Percentiles rank a stretch among this genome's conserved stretches.
These are phyloP conservation scores for Colletotrichum tofieldiae DNA, from an alignment of 2,329 filamentous ascomycete genomes.

Conservation along the genomic window DNA sequence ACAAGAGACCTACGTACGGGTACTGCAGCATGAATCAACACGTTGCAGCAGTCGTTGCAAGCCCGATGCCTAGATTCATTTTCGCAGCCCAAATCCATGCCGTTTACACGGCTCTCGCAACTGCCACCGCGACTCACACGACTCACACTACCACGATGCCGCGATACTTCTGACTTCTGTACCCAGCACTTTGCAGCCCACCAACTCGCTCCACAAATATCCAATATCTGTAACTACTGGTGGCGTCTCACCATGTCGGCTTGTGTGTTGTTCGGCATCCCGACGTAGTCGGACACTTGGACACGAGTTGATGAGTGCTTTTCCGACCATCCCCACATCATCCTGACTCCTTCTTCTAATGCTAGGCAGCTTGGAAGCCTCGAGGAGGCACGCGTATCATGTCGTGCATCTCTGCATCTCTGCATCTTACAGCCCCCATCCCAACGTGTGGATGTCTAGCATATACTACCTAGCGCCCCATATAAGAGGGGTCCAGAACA, in stretches of 20 bases:
- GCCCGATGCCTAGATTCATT: constrained; percentile 9
- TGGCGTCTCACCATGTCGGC: constrained; percentile 10
- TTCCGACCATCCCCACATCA: constrained; percentile 11
- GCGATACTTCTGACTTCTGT: constrained; percentile 3
- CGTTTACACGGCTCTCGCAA: constrained; percentile 1
- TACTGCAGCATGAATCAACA: constrained; percentile 23
- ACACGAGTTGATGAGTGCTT: constrained; percentile 12
- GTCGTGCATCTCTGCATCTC: constrained; percentile 40
- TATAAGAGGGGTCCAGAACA: constrained; percentile 37
- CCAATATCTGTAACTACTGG: constrained; percentile 13
- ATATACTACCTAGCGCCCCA: constrained; percentile 27
- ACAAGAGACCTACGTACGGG: neutral
- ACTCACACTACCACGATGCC: constrained; percentile 6
- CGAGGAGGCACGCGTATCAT: constrained; percentile 32
- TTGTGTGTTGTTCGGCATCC: neutral
- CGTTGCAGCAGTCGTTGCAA: constrained; percentile 30
- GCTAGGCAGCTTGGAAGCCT: constrained; percentile 1
- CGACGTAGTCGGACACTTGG: constrained; percentile 15
- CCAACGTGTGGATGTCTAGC: constrained; percentile 27
- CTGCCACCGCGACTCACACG: constrained; percentile 13
- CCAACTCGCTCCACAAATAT: constrained; percentile 8
- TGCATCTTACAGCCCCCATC: constrained; percentile 27
- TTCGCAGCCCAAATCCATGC: constrained; percentile 14
- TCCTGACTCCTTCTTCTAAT: constrained; percentile 3
- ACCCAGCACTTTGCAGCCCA: constrained; percentile 9